Percentiles rank a stretch among this genome's conserved stretches.
phyloP scores from a whole-genome alignment of 2,329 filamentous ascomycete species.

The Exutisphaerella laricina region DNA sequence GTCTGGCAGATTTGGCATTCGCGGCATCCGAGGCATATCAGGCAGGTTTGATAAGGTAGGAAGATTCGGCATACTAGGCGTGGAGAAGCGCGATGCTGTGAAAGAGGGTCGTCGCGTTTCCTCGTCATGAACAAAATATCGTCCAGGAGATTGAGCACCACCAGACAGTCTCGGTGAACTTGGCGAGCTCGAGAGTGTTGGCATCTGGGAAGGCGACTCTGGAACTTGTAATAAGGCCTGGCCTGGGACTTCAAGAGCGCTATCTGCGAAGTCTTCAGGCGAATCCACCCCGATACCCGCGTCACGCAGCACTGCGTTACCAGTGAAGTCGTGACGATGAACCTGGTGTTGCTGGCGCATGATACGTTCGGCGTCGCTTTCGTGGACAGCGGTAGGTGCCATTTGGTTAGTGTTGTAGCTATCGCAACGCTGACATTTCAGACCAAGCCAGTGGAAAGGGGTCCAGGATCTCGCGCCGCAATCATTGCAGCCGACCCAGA shows the following conservation, averaged over 20 bases:
- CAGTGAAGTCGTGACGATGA: constrained; percentile 34
- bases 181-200: constrained; percentile 17
- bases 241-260: constrained; percentile 8
- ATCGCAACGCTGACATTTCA: constrained; percentile 68
- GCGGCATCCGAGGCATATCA: constrained; percentile 24
- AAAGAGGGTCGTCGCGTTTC: constrained; percentile 26
- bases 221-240: constrained; percentile 15
- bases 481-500: constrained; percentile 88
- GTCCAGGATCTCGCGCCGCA: constrained; percentile 83
- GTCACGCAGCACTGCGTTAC: constrained; percentile 30
- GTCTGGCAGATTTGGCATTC: constrained; percentile 28
- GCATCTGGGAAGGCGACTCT: constrained; percentile 7
- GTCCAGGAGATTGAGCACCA: constrained; percentile 26
- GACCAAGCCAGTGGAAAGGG: constrained; percentile 86
- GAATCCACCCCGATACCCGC: constrained; percentile 30
- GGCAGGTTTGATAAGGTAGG: constrained; percentile 19
- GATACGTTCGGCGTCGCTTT: constrained; percentile 31
- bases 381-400: constrained; percentile 37
- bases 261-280: constrained; percentile 6
- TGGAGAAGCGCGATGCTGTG: constrained; percentile 24
- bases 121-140: constrained; percentile 32
- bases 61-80: constrained; percentile 29
- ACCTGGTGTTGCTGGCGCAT: constrained; percentile 26
- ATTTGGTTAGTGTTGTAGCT: constrained; percentile 50
- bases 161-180: constrained; percentile 18